A percentile compares a stretch with the other conserved stretches of the same genome.
Conservation (phyloP, 805 yeast genomes). For the Scheffersomyces amazonensis region DNA sequence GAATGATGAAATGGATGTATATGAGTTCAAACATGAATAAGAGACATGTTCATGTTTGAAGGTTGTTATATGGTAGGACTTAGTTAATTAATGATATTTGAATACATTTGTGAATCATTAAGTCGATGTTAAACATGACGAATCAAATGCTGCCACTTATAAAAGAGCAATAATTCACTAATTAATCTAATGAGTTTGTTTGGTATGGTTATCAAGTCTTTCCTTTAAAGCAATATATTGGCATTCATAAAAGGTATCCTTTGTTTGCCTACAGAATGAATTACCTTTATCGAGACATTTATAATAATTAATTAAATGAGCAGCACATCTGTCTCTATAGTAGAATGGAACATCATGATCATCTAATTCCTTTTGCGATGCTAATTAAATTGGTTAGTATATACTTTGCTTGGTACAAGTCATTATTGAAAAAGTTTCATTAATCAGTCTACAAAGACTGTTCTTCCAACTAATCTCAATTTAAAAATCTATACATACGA, state of each 20-base stretch:
- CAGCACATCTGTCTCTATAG: conserved; percentile 44
- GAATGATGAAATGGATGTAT: too few species aligned
- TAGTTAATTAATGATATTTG: too few species aligned
- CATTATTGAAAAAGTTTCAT: too few species aligned
- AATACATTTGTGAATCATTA: too few species aligned
- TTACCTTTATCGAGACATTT: conserved; percentile 44
- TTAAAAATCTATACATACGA: conserved; percentile 11
- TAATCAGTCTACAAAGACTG: too few species aligned
- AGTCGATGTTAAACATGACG: too few species aligned
- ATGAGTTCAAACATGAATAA: too few species aligned
- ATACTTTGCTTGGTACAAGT: conserved; percentile 1
- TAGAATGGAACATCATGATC: conserved; percentile 39
- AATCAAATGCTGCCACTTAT: too few species aligned
- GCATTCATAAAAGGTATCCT: conserved; percentile 44
- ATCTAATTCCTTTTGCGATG: conserved; percentile 35
- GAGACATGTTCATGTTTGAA: too few species aligned
- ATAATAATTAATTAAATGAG: conserved; percentile 39
- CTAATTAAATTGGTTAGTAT: conserved; percentile 6
- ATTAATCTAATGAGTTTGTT: conserved; percentile 5
- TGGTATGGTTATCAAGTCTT: conserved; percentile 29
- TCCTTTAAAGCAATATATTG: conserved; percentile 41
- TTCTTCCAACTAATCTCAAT: too few species aligned
- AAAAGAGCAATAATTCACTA: too few species aligned
- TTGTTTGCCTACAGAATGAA: conserved; percentile 35
- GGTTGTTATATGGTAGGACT: too few species aligned